Evolutionary conservation across 1,139 yeast species (phyloP), one percentile per base, ranked within the genome.

Genomic region (Pichia sp.): DNA sequence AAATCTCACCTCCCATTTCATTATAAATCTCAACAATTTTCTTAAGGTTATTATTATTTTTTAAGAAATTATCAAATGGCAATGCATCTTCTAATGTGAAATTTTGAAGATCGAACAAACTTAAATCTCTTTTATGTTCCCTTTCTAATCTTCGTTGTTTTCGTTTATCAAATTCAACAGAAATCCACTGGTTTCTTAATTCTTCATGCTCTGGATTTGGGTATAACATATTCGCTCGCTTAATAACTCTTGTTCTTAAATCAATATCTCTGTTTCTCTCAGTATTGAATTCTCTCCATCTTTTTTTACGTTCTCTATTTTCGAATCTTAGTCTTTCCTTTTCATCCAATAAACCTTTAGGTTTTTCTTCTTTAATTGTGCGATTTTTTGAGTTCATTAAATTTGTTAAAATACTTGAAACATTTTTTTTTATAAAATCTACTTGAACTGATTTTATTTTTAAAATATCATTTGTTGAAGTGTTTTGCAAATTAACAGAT

Each of bases 231-330:
- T 73, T 73, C 0, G 98, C 97, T 46, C 93, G 73, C 59, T 83
- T 84, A 56, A 79, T 75, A 30, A 93, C 85, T 51, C 98, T 73
- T 1, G 87, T 80, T 50, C 95, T 76, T 54, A 91, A 71, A 65
- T 91, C 98, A 61, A 87, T 86, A 65, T 89, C 96, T 69, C 88
- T 84, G 66, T 91, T 91, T 58, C 95, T 76, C 57, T 85, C 86
- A 18, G 80, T 78, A 65, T 91, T 90, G 39, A 81, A 84, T 56
- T 83, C 93, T 64, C 98, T 79, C 98, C 98, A 93, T 60, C 82
- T 80, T 70, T 90, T 84, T 70, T 93, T 93, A 42, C 98, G 76
- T 57, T 87, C 93, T 48, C 96, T 75, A 62, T 90, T 90, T 53
- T 84, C 95, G 30, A 80, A 66, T 44, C 88, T 71, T 11, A 81